phyloP scores from a whole-genome alignment of 495 filamentous ascomycete genomes.

The Neurospora hispaniola region DNA sequence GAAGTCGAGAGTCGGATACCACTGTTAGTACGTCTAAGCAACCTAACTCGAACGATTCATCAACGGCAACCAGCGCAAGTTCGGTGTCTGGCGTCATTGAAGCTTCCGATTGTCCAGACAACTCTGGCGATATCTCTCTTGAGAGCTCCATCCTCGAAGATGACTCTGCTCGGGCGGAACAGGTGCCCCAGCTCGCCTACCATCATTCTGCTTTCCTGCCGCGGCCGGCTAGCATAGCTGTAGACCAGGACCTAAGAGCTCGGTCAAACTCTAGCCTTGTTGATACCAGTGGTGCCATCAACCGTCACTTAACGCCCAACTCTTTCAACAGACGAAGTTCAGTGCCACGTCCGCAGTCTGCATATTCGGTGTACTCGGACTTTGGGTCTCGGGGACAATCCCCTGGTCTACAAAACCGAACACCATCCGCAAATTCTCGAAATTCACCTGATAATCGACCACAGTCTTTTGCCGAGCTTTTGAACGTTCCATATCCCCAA shows the following conservation, averaged over 20 bases:
- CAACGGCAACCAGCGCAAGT: conserved; percentile 38
- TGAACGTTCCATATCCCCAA: conserved; percentile 83
- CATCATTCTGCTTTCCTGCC: conserved; percentile 38
- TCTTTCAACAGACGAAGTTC: conserved; percentile 41
- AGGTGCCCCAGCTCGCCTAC: conserved; percentile 46
- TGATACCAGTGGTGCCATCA: conserved; percentile 31
- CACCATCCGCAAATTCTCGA: conserved; percentile 51
- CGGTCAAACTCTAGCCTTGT: conserved; percentile 37
- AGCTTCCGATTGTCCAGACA: conserved; percentile 26
- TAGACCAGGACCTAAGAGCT: conserved; percentile 27
- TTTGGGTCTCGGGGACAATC: conserved; percentile 48
- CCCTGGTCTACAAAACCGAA: conserved; percentile 42
- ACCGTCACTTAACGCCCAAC: conserved; percentile 48
- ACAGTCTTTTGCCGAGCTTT: conserved; percentile 72
- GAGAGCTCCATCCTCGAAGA: conserved; percentile 33
- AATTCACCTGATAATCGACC: conserved; percentile 69
- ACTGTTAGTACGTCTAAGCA: conserved; percentile 35
- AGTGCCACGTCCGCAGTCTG: conserved; percentile 55
- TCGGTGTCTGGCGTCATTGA: conserved; percentile 38
- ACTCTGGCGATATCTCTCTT: conserved; percentile 28
- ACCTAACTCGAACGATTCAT: conserved; percentile 33
- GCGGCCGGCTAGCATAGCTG: conserved; percentile 25
- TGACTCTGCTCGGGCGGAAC: conserved; percentile 22
- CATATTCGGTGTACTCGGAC: conserved; percentile 64
- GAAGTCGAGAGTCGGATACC: conserved; percentile 38